phyloP scores from a whole-genome alignment of 768 basidiomycete species.

The Naematelia encephala region DNA sequence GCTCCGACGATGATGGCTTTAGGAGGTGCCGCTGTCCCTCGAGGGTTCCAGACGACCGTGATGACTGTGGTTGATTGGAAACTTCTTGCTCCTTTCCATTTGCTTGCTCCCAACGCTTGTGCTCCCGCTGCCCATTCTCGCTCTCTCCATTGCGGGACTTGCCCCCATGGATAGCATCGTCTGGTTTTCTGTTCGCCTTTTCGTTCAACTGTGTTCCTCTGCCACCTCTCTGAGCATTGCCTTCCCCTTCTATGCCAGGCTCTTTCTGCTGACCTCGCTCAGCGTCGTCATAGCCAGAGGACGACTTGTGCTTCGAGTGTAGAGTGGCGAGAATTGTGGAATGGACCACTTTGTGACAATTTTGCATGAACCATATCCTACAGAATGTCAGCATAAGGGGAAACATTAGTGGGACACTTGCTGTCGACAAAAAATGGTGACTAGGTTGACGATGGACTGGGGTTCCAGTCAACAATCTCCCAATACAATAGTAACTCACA shows the following conservation, averaged over 20 bases:
- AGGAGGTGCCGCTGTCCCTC: not conserved
- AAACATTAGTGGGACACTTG: not conserved
- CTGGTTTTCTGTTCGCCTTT: too few species aligned
- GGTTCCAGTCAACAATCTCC: not conserved
- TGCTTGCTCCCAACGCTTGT: too few species aligned
- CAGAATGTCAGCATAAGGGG: not conserved
- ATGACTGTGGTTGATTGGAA: not conserved
- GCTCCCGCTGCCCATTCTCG: too few species aligned
- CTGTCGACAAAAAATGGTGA: constrained; percentile 11
- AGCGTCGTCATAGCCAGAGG: not conserved
- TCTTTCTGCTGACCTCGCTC: not conserved
- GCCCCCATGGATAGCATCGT: too few species aligned
- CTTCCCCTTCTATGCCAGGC: not conserved
- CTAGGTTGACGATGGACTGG: constrained; percentile 7
- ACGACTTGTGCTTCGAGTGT: not conserved
- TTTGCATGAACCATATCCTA: not conserved
- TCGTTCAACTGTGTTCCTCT: not conserved
- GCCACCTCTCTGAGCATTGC: not conserved
- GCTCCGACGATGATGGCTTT: not conserved
- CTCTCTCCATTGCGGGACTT: too few species aligned
- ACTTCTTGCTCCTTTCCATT: too few species aligned
- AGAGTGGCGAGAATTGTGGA: constrained; percentile 2
- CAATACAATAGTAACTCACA: constrained; percentile 6
- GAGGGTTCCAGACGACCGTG: not conserved
- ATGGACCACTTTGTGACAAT: not conserved